These are phyloP conservation scores for Bocquillonia castaneifolia DNA, from an alignment of 441 rosid genomes.

Conservation along the genomic window DNA sequence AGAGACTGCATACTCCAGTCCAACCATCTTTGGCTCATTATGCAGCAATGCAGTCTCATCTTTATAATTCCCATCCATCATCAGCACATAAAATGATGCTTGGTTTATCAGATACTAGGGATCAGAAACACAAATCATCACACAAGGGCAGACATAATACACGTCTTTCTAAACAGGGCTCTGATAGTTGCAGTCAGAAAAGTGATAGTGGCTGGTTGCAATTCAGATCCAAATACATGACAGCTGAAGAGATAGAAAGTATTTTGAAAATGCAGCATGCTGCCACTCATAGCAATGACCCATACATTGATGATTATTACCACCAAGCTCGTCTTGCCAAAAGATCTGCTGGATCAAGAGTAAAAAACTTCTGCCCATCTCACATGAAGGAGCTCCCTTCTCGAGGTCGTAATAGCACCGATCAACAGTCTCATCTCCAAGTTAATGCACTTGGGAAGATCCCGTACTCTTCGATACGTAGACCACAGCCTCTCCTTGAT, in stretches of 20 bases:
- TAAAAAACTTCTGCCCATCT: slow-evolving; percentile 63
- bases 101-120: slow-evolving; percentile 45
- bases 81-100: slow-evolving; percentile 47
- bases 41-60: slow-evolving; percentile 65
- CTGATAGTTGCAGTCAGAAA: slow-evolving; percentile 69
- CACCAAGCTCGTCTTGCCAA: slow-evolving; percentile 87
- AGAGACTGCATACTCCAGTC: slow-evolving; percentile 47
- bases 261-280: slow-evolving; percentile 94
- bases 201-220: slow-evolving; percentile 62
- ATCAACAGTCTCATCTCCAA: slow-evolving; percentile 54
- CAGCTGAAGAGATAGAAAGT: slow-evolving; percentile 88
- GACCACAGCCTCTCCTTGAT: slow-evolving; percentile 68
- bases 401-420: slow-evolving; percentile 69
- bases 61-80: slow-evolving; percentile 48
- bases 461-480: slow-evolving; percentile 49
- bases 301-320: slow-evolving; percentile 85
- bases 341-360: slow-evolving; percentile 56
- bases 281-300: slow-evolving; percentile 69
- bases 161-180: slow-evolving; percentile 63
- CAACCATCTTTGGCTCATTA: slow-evolving; percentile 68
- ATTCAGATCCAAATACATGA: slow-evolving; percentile 86
- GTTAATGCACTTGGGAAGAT: slow-evolving; percentile 57
- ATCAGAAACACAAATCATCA: slow-evolving; percentile 58
- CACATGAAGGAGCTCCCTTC: slow-evolving; percentile 76
- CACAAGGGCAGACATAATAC: slow-evolving; percentile 52